Evolutionary conservation across 768 basidiomycete genomes (phyloP), one percentile per base, ranked within the genome.

Genomic region (Lactarius tabidus): DNA sequence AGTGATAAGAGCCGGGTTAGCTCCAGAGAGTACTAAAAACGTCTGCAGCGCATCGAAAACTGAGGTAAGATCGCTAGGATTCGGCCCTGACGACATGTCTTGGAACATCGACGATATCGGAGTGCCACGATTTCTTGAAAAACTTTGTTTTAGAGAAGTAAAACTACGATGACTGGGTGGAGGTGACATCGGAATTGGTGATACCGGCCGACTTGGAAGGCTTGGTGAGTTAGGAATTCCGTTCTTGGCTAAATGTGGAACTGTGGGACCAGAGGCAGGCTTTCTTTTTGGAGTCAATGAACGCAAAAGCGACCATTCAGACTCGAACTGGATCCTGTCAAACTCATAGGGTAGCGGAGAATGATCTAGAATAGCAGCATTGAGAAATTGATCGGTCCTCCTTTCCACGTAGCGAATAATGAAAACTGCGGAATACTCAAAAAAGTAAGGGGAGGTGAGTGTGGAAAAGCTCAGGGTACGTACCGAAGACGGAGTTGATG

Each of bases 401-500:
- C 89, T 82, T 75, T 99, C 97, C 9, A 91, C 89, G 69, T 90
- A 88, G 60, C 97, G 90, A 67, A 98, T 96, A 70, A 98, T 86
- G 75, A 98, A 97, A 28, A 98, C 97, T 97, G 70, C 63, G 20
- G 48, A 59, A 28, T 61, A 45, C 38, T 29, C 59, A 53, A 60
- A 59, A 38, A 39, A 67, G 28, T 60, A 60, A 45, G 23, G 33
- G 52, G 38, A 29, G 59, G 45, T 18, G 26, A 15, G 9, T 36
- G n/a, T 64, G 26, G 51, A 12, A 57, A 57, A 43, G 48, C 10
- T 17, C 26, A 23, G 56, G 62, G 23, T 5, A 68, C 79, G 68
- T 72, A 95, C 95, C 94, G 73, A 95, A 97, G 53, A 97, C 90
- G 39, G 95, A 95, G 75, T 96, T 95, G 62, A 97, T 84, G 28